Base-by-base conservation (phyloP, 2,329 filamentous ascomycete genomes). In the Venturia aucupariae region DNA sequence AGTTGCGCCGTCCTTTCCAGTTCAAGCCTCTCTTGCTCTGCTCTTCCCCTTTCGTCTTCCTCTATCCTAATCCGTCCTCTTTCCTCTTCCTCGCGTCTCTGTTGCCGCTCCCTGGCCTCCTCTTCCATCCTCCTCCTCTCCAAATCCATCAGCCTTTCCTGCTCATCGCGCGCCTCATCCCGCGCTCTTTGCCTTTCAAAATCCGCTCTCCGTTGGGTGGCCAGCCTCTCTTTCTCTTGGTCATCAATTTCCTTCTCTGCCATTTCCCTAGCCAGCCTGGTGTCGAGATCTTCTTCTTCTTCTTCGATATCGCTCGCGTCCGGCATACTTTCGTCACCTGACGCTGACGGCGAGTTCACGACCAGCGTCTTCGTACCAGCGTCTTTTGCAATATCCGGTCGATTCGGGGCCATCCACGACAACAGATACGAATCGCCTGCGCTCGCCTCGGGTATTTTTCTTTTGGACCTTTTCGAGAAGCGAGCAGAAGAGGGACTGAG, bases 291-390 rank as follows among this genome's bases (percentile, higher is more conserved):
- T 64, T 42, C 46, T 64, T 41, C 44, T n/a, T n/a, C n/a, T 32
- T 55, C 39, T 22, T 64, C 63, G n/a, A 62, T 41, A 30, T 65
- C 64, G 38, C 22, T 41, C 30, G 17, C 57, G 35, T 64, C 63
- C n/a, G 35, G 39, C 63, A 60, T 44, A 30, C 32, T 39, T 30
- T 62, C 57, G 15, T 62, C 64, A 54, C 41, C 42, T 38, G 62
- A 63, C 19, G 48, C 64, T 2, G 32, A 38, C 3, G 24, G 22
- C 19, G 63, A 57, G n/a, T 64, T 24, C 5, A 46, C n/a, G 27
- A 54, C 24, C 24, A 55, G 27, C 15, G 38, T 19, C 22, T 27
- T 30, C 27, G 22, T 46, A 2, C n/a, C 63, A 24, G 51, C 51
- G 13, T 48, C 22, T 30, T 30, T 62, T 8, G 44, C 42, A 39